Conservation (phyloP, 2,329 filamentous ascomycete genomes). For the Aspergillus phoenicis region DNA sequence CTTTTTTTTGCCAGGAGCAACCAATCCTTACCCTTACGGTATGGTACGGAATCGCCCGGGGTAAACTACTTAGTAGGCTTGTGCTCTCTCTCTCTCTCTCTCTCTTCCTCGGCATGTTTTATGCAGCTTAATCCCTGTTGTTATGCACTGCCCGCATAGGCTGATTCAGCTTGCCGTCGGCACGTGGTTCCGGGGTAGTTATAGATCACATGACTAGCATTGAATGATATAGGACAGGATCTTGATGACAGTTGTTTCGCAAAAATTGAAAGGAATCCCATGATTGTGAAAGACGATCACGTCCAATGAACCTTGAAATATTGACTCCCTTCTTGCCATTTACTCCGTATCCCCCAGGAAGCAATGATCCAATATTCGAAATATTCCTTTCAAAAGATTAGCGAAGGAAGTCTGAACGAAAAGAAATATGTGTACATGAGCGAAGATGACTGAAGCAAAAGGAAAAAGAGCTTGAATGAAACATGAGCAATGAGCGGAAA, state of each 20-base stretch:
- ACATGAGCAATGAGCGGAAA: background rate
- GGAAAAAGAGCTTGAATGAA: background rate
- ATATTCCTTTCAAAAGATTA: background rate
- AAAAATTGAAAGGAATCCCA: too few species aligned
- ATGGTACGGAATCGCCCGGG: background rate
- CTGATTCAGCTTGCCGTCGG: conserved; percentile 17
- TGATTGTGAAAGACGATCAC: too few species aligned
- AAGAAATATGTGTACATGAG: background rate
- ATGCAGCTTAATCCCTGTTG: conserved; percentile 34
- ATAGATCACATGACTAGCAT: too few species aligned
- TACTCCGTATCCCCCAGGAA: background rate
- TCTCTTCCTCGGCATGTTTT: conserved; percentile 2
- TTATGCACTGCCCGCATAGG: conserved; percentile 16
- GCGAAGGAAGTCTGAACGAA: background rate
- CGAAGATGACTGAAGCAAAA: background rate
- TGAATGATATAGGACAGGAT: too few species aligned
- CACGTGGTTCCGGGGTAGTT: conserved; percentile 26
- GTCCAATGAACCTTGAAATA: too few species aligned
- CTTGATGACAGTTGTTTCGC: too few species aligned
- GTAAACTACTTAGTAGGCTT: background rate
- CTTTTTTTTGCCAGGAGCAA: background rate
- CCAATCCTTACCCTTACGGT: conserved; percentile 22
- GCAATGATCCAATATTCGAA: conserved; percentile 11
- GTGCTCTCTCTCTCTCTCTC: background rate
- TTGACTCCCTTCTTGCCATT: too few species aligned